These are phyloP conservation scores for Aaosphaeria pasadenensis DNA, from an alignment of 2,329 filamentous ascomycete genomes.

Conservation along the genomic window DNA sequence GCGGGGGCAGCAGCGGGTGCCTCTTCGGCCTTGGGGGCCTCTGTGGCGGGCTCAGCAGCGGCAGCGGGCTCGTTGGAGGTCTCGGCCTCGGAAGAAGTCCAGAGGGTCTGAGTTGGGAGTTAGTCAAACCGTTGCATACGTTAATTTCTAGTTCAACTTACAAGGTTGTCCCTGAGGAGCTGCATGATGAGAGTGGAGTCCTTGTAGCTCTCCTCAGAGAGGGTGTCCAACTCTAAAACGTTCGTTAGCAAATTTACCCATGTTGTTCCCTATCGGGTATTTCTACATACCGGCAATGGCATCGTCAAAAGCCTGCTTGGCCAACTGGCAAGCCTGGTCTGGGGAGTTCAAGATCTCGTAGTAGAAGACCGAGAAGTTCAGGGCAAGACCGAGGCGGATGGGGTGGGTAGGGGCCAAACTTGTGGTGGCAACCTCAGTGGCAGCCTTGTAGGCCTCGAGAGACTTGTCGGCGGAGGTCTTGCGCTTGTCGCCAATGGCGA, in stretches of 20 bases:
- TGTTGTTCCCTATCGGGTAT: neutral
- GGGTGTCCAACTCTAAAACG: conserved; percentile 79
- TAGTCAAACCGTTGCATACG: conserved; percentile 15
- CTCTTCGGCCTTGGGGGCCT: conserved; percentile 42
- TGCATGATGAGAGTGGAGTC: conserved; percentile 99
- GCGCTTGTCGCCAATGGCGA: conserved; percentile 89
- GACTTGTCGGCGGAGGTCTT: conserved; percentile 93
- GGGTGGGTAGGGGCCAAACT: conserved; percentile 89
- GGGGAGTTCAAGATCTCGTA: conserved; percentile 99
- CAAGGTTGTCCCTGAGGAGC: conserved; percentile 93
- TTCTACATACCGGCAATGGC: conserved; percentile 73
- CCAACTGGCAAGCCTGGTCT: conserved; percentile 96
- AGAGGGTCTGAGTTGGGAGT: conserved; percentile 70
- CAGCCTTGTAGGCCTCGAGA: conserved; percentile 94
- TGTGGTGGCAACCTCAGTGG: conserved; percentile 85
- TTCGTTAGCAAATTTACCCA: conserved; percentile 13
- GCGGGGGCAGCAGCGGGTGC: conserved; percentile 38
- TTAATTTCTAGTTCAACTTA: conserved; percentile 38
- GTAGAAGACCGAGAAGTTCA: conserved; percentile 99
- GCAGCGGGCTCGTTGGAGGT: conserved; percentile 57
- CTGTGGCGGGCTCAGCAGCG: conserved; percentile 55
- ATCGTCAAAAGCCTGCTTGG: conserved; percentile 94
- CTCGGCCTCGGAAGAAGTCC: conserved; percentile 98
- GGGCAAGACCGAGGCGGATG: conserved; percentile 85
- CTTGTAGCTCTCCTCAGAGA: conserved; percentile 99